These are phyloP conservation scores for Fusarium sp. DNA, from an alignment of 2,329 filamentous ascomycete genomes.

Conservation along the genomic window DNA sequence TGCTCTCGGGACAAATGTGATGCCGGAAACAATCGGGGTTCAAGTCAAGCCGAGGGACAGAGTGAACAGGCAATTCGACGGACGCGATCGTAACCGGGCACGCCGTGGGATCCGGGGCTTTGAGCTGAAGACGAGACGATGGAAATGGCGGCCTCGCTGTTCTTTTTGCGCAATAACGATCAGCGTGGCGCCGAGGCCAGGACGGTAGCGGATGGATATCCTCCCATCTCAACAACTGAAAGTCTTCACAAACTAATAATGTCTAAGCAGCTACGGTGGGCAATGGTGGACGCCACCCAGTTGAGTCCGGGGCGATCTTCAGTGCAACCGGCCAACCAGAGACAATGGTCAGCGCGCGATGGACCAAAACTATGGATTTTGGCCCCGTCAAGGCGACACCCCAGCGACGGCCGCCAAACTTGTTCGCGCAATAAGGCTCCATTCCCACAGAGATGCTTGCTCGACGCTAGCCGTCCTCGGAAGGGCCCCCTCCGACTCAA, in stretches of 20 bases:
- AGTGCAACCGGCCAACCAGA: conserved; percentile 37
- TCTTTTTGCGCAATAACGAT: conserved; percentile 26
- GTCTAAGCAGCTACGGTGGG: conserved; percentile 34
- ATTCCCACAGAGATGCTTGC: conserved; percentile 42
- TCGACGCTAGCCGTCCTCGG: conserved; percentile 38
- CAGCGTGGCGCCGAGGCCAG: conserved; percentile 32
- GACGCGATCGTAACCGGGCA: background rate
- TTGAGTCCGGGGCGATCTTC: conserved; percentile 41
- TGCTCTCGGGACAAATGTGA: background rate
- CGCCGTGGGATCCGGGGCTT: conserved; percentile 10
- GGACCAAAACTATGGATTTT: conserved; percentile 26
- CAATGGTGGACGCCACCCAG: conserved; percentile 41
- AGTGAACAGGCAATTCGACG: background rate
- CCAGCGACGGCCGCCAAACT: conserved; percentile 43
- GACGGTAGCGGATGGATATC: conserved; percentile 19
- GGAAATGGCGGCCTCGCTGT: conserved; percentile 15
- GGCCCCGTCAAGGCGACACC: conserved; percentile 32
- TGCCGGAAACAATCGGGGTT: conserved; percentile 7
- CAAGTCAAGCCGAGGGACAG: background rate
- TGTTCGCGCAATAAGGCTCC: conserved; percentile 42
- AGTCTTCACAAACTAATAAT: conserved; percentile 27
- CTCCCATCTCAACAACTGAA: conserved; percentile 25
- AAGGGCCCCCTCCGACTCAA: conserved; percentile 37
- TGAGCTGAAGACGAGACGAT: conserved; percentile 13
- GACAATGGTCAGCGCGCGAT: conserved; percentile 24